phyloP scores from a whole-genome alignment of 2,329 filamentous ascomycete genomes.

The Fusarium drepaniforme region DNA sequence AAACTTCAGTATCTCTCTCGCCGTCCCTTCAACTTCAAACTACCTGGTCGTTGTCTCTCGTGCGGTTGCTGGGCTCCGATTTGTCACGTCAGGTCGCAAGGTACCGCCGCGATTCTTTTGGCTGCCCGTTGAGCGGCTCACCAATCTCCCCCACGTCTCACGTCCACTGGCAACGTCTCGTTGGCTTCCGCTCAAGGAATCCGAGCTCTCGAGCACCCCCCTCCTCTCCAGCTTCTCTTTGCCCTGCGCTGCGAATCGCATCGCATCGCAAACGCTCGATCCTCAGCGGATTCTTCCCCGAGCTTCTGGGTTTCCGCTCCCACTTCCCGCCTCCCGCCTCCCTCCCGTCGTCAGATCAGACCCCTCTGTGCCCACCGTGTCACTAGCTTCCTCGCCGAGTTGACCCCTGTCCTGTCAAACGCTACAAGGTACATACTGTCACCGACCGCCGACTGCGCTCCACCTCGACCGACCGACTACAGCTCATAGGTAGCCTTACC shows the following conservation, averaged over 20 bases:
- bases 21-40: neutral
- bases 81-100: constrained; percentile 4
- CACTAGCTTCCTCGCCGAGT: constrained; percentile 37
- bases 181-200: constrained; percentile 8
- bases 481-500: constrained; percentile 45
- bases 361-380: constrained; percentile 33
- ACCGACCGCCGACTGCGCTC: constrained; percentile 44
- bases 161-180: constrained; percentile 10
- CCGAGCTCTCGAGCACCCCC: neutral
- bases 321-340: constrained; percentile 13
- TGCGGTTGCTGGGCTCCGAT: constrained; percentile 8
- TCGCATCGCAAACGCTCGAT: constrained; percentile 4
- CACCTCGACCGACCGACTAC: constrained; percentile 44
- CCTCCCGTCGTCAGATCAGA: constrained; percentile 34
- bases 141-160: constrained; percentile 25
- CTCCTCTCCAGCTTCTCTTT: constrained; percentile 4
- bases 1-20: constrained; percentile 6
- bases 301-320: constrained; percentile 25
- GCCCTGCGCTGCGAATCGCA: neutral
- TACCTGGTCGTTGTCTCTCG: neutral
- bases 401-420: constrained; percentile 42
- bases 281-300: constrained; percentile 1
- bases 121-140: constrained; percentile 15
- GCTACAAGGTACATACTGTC: constrained; percentile 44
- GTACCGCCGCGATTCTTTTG: constrained; percentile 12